Evolutionary conservation across 345 rosid genomes (phyloP), one percentile per base, ranked within the genome.

Genomic region (Iberis pinnata): DNA sequence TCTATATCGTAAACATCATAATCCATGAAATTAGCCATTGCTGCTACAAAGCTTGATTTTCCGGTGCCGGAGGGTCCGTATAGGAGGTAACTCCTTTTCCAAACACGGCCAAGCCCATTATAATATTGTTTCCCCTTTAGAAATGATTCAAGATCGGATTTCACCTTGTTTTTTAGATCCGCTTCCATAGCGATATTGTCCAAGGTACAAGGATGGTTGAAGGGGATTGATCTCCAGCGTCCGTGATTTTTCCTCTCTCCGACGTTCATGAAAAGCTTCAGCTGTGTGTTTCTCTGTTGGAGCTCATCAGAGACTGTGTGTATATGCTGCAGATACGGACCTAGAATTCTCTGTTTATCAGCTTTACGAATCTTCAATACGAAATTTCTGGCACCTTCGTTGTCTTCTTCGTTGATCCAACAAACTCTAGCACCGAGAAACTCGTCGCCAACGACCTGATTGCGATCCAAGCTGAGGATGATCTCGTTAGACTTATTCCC

Each of bases 51-150:
- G 40, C 84, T 80, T 2, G 95, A 86, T 61, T 86, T 86, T 1
- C 95, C 95, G 1, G 95, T 86, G 12, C 95, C 95, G 16, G 95
- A 80, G 7, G 82, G 79, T 7, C 95, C 95, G 71, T 78, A 86
- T 0, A 86, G 33, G 1, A 86, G 75, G 41, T 70, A 86, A 43
- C 90, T 83, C 40, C 95, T 69, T 64, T 83, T 83, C 95, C 95
- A 83, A 1, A 73, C 88, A 8, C 95, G 86, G 42, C 95, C 95
- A 10, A 86, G 58, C 7, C 86, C 73, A 47, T 83, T 74, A 18
- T 86, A 83, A 25, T 83, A 86, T 43, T 80, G 88, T 63, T 83
- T 80, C 25, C 77, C 80, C 38, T 80, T 77, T 42, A 76, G 72
- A 55, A 86, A 86, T 4, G 79, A 66, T 16, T 80, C 83, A 4